A percentile compares a stretch with the other conserved stretches of the same genome.
phyloP scores from a whole-genome alignment of 306 rosid species.

The Glycine tomentella region DNA sequence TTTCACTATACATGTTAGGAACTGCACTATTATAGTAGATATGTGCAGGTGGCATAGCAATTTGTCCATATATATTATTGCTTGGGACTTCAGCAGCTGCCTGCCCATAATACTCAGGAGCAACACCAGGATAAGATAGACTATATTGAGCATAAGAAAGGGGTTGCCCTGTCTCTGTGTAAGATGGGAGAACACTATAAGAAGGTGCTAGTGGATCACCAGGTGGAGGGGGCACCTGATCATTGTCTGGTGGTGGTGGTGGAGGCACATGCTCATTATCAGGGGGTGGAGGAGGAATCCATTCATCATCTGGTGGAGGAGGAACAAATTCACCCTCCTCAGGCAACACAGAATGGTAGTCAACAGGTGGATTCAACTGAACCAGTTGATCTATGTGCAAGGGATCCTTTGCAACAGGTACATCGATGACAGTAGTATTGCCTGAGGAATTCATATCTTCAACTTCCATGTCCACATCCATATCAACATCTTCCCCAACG shows the following conservation, averaged over 20 bases:
- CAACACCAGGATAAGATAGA: conserved; percentile 62
- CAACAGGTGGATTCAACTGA: conserved; percentile 50
- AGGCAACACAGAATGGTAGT: conserved; percentile 44
- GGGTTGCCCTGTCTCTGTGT: conserved; percentile 66
- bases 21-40: conserved; percentile 65
- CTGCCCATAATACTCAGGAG: conserved; percentile 73
- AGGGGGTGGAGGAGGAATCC: conserved; percentile 99
- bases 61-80: conserved; percentile 66
- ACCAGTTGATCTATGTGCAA: conserved; percentile 51
- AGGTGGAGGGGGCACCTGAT: conserved; percentile 83
- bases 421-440: conserved; percentile 45
- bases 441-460: conserved; percentile 71
- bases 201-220: conserved; percentile 72
- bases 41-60: conserved; percentile 65
- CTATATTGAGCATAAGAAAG: conserved; percentile 64
- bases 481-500: conserved; percentile 82
- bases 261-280: conserved; percentile 88
- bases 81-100: conserved; percentile 57
- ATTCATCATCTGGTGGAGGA: conserved; percentile 91
- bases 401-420: conserved; percentile 44
- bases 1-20: conserved; percentile 61
- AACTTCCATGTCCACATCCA: conserved; percentile 99
- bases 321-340: conserved; percentile 63
- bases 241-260: conserved; percentile 89
- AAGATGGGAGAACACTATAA: conserved; percentile 64